These are phyloP conservation scores for Piedraia hortae DNA, from an alignment of 2,329 filamentous ascomycete genomes.

Conservation along the genomic window DNA sequence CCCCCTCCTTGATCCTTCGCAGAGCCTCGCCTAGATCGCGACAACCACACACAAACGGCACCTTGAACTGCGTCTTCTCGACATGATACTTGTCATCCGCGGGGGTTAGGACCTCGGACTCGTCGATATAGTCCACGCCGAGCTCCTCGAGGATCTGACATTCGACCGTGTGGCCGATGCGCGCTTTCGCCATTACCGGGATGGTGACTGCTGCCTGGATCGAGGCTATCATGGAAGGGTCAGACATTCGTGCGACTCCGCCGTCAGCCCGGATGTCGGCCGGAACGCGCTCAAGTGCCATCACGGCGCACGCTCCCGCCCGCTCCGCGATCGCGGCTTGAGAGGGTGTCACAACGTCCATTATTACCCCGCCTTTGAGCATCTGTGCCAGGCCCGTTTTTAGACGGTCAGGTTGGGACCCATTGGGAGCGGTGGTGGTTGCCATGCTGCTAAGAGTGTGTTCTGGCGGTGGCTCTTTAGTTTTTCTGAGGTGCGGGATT, in stretches of 20 bases:
- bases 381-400: slow-evolving; percentile 92
- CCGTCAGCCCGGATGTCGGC: slow-evolving; percentile 83
- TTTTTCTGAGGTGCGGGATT: too few relatives aligned
- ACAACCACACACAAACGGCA: slow-evolving; percentile 91
- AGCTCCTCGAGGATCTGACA: slow-evolving; percentile 91
- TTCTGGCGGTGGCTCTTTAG: too few relatives aligned
- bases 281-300: slow-evolving; percentile 92
- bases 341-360: slow-evolving; percentile 87
- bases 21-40: slow-evolving; percentile 82
- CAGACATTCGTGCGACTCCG: slow-evolving; percentile 89
- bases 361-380: slow-evolving; percentile 97
- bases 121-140: slow-evolving; percentile 92
- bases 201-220: slow-evolving; percentile 91
- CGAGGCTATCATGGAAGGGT: slow-evolving; percentile 78
- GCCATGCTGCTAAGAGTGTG: too few relatives aligned
- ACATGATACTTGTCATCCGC: slow-evolving; percentile 81
- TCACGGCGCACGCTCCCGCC: slow-evolving; percentile 83
- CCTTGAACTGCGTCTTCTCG: slow-evolving; percentile 55
- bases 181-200: slow-evolving; percentile 95
- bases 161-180: slow-evolving; percentile 94
- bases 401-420: too few relatives aligned
- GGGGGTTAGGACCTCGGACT: slow-evolving; percentile 89
- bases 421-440: too few relatives aligned
- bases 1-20: slow-evolving; percentile 69
- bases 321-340: slow-evolving; percentile 91